phyloP scores from a whole-genome alignment of 2,329 filamentous ascomycete species.

The Aspergillus pseudotamarii region DNA sequence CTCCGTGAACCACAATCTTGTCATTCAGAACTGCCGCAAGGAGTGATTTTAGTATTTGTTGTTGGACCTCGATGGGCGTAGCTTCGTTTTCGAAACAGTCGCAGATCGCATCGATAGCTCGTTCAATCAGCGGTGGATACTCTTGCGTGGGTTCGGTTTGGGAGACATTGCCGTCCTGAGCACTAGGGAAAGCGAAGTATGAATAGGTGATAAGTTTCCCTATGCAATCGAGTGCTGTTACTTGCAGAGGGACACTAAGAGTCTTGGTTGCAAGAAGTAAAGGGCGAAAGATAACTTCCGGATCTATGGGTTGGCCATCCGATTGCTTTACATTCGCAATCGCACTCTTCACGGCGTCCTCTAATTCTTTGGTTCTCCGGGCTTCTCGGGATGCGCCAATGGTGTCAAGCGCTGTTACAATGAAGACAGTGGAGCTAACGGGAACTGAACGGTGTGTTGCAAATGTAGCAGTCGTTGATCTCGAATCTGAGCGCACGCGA shows the following conservation, averaged over 20 bases:
- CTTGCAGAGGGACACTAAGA: slow-evolving; percentile 80
- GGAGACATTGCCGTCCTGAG: slow-evolving; percentile 28
- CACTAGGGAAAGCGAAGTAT: slow-evolving; percentile 80
- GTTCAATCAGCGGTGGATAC: slow-evolving; percentile 81
- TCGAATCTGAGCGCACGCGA: slow-evolving; percentile 61
- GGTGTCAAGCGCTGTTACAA: slow-evolving; percentile 87
- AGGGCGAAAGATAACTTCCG: slow-evolving; percentile 88
- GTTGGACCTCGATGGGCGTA: slow-evolving; percentile 86
- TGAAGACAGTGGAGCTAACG: slow-evolving; percentile 94
- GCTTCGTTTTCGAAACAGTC: slow-evolving; percentile 98
- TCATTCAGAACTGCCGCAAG: slow-evolving; percentile 95
- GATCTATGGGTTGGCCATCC: slow-evolving; percentile 79
- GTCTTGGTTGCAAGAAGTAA: slow-evolving; percentile 87
- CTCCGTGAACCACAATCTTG: slow-evolving; percentile 97
- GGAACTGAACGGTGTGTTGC: slow-evolving; percentile 60
- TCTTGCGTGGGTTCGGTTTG: slow-evolving; percentile 30
- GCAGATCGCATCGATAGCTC: slow-evolving; percentile 98
- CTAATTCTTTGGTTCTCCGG: slow-evolving; percentile 79
- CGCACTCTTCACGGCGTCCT: slow-evolving; percentile 78
- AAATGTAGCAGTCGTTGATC: slow-evolving; percentile 59
- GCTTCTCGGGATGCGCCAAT: slow-evolving; percentile 93
- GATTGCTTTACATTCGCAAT: slow-evolving; percentile 83
- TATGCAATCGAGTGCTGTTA: slow-evolving; percentile 92
- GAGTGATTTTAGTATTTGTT: slow-evolving; percentile 97
- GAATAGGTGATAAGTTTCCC: slow-evolving; percentile 99